These are phyloP conservation scores for Pseudopediastrum boryanum DNA, from an alignment of 139 green algal genomes.

Conservation along the genomic window DNA sequence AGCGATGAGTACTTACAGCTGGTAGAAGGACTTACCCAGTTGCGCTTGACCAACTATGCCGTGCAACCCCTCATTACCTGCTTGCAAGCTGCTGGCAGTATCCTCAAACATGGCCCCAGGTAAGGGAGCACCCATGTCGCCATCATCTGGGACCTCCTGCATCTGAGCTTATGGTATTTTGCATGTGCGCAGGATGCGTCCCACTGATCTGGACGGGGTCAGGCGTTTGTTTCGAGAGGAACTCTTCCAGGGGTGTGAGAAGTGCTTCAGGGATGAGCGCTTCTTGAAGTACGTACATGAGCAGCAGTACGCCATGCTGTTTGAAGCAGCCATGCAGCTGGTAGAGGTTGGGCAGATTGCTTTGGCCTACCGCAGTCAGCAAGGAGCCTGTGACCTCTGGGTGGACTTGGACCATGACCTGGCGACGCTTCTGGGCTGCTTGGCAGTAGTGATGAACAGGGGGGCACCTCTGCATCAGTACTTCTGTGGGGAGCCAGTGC, in stretches of 20 bases:
- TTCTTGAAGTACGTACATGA: not conserved
- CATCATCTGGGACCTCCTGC: not conserved
- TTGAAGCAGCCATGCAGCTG: not conserved
- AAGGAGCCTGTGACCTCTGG: not conserved
- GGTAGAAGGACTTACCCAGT: not conserved
- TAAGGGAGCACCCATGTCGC: not conserved
- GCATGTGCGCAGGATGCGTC: slow-evolving; percentile 5
- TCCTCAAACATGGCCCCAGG: not conserved
- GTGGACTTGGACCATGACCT: slow-evolving; percentile 30
- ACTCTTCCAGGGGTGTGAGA: slow-evolving; percentile 9
- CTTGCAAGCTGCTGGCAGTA: not conserved
- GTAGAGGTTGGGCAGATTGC: slow-evolving; percentile 4
- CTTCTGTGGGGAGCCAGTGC: no score
- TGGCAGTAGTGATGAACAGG: slow-evolving; percentile 16
- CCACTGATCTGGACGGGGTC: slow-evolving; percentile 23
- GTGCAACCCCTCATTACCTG: not conserved
- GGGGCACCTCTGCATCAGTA: not conserved
- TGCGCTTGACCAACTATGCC: not conserved
- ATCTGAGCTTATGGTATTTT: not conserved
- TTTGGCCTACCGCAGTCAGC: not conserved
- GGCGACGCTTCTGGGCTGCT: slow-evolving; percentile 2
- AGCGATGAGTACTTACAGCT: slow-evolving; percentile 3
- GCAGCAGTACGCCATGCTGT: not conserved
- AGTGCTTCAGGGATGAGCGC: not conserved
- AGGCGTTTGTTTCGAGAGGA: slow-evolving; percentile 26